Evolutionary conservation across 805 yeast species (phyloP).

Genomic region (Yamadazyma insecticola): DNA sequence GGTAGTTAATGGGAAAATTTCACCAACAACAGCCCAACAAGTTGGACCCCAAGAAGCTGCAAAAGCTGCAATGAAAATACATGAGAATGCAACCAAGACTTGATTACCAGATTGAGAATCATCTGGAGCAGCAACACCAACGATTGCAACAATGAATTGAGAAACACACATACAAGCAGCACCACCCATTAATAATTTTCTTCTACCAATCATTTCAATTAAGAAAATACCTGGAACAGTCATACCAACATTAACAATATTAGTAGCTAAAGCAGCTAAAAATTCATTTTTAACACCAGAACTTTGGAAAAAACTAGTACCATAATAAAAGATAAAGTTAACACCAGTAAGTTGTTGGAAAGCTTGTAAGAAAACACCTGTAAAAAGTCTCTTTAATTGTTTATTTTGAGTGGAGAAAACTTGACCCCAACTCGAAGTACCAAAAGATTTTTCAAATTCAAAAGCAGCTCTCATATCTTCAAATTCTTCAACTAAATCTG

Average conservation of each 20-base stretch:
- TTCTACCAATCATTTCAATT: conserved; percentile 51
- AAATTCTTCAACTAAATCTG: conserved; percentile 64
- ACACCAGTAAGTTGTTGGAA: conserved; percentile 90
- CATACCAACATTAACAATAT: conserved; percentile 36
- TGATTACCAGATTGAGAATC: conserved; percentile 25
- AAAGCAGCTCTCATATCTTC: conserved; percentile 72
- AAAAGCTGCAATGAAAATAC: conserved; percentile 36
- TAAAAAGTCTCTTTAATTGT: conserved; percentile 42
- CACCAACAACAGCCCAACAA: conserved; percentile 36
- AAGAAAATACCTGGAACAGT: conserved; percentile 34
- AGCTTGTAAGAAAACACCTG: conserved; percentile 69
- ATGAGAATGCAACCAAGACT: conserved; percentile 31
- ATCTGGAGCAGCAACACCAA: conserved; percentile 36
- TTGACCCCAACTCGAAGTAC: conserved; percentile 45
- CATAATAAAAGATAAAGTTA: conserved; percentile 86
- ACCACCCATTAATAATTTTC: conserved; percentile 56
- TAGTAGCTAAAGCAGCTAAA: conserved; percentile 39
- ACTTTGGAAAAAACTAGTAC: conserved; percentile 71
- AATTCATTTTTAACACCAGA: conserved; percentile 56
- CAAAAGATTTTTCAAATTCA: conserved; percentile 62
- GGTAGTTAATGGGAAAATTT: conserved; percentile 32
- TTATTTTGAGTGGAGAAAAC: conserved; percentile 58
- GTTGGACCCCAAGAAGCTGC: conserved; percentile 42
- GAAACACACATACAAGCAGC: conserved; percentile 59
- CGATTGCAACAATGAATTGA: conserved; percentile 44